phyloP scores from a whole-genome alignment of 805 yeast species.

The Wickerhamiella domercqiae region DNA sequence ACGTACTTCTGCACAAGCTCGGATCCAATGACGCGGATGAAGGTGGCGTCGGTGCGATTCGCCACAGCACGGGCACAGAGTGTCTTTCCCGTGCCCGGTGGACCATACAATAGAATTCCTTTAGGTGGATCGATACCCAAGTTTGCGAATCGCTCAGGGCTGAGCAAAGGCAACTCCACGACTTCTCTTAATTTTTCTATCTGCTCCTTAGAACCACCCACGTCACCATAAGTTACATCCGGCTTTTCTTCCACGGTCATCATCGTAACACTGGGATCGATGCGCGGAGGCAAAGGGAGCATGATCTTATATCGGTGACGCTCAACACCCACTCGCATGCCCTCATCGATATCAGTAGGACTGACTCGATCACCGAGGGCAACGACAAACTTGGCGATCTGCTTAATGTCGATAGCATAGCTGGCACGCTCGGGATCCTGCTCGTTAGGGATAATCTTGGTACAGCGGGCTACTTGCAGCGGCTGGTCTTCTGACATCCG shows the following conservation, averaged over 20 bases:
- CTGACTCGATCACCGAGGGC: conserved; percentile 93
- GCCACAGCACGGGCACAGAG: conserved; percentile 98
- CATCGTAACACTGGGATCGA: conserved; percentile 97
- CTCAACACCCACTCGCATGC: conserved; percentile 99
- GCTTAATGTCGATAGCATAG: conserved; percentile 92
- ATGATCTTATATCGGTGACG: conserved; percentile 94
- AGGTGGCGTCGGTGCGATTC: conserved; percentile 97
- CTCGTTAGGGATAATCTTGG: conserved; percentile 59
- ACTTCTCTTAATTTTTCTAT: conserved; percentile 93
- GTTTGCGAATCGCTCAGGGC: conserved; percentile 93
- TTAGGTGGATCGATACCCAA: conserved; percentile 98
- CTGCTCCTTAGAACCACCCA: conserved; percentile 98
- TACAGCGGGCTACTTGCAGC: conserved; percentile 95
- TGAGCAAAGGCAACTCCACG: conserved; percentile 80
- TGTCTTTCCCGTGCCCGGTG: conserved; percentile 98
- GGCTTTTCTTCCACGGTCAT: conserved; percentile 99
- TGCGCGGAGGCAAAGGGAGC: conserved; percentile 92
- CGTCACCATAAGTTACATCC: conserved; percentile 94
- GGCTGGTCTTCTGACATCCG: conserved; percentile 90
- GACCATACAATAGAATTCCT: conserved; percentile 91
- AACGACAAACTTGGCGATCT: conserved; percentile 95
- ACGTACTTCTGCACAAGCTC: conserved; percentile 97
- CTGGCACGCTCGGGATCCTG: conserved; percentile 62
- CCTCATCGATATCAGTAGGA: conserved; percentile 98
- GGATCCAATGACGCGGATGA: conserved; percentile 94